Evolutionary conservation across 2,329 filamentous ascomycete species (phyloP), one percentile per base, ranked within the genome.

Genomic region (Clarireedia monteithiana): DNA sequence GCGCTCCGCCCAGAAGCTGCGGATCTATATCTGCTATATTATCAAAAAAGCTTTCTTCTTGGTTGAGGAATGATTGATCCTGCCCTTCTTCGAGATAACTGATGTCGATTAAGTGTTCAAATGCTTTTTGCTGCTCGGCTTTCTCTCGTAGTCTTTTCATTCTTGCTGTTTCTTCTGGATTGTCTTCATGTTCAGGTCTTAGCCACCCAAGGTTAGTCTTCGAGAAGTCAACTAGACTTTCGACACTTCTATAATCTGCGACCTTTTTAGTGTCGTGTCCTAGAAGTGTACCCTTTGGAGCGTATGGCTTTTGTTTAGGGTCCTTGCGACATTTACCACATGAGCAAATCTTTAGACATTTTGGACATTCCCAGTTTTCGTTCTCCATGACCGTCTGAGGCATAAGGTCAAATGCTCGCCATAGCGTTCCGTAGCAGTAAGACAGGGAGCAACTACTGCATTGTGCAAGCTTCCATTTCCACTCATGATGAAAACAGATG

Each of bases 371-470:
- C 92, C 94, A 99, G 48, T 84, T 77, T 61, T 85, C 81, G 60
- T 89, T 79, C 67, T 95, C 85, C 79, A 96, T 86, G 0, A 91
- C 82, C 20, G 83, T 77, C 64, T 92, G 83, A 0, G 94, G 94
- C 80, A 90, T 87, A 68, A 91, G 82, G 69, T 97, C 92, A 66
- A 96, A 96, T 0, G 89, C 91, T 55, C 94, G 80, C 72, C 91
- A 97, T 1, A 99, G 77, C 15, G 87, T 87, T n/a, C 92, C 92
- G 67, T 95, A 99, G 70, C 94, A 97, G 68, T 95, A 99, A 0
- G 82, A 83, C 55, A 88, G 77, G 12, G 79, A 77, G 66, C 94
- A 97, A 39, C 76, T 84, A 0, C 83, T 84, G 71, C 94, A 99
- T 51, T 83, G 81, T 2, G 89, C 89, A 60, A 96, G 82, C 66